Evolutionary conservation across 768 basidiomycete genomes (phyloP).

Genomic region (Tubosaeta sp.): DNA sequence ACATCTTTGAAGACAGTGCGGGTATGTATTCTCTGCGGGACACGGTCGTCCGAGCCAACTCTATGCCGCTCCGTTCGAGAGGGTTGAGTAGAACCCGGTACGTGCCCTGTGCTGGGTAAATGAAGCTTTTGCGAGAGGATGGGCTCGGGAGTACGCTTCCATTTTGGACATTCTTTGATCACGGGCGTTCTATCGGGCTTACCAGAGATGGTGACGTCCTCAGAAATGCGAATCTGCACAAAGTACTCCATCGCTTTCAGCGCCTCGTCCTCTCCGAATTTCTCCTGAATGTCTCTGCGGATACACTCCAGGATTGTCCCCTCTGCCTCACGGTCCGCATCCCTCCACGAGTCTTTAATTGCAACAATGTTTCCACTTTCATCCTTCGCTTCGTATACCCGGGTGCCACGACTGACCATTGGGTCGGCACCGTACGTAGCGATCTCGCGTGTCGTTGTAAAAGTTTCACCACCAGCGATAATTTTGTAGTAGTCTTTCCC

Average conservation of each 20-base stretch:
- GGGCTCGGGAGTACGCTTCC: neutral
- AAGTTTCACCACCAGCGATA: neutral
- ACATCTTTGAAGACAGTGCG: neutral
- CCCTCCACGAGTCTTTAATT: constrained; percentile 12
- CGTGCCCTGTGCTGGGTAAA: neutral
- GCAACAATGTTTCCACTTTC: neutral
- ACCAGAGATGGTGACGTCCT: neutral
- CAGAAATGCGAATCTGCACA: neutral
- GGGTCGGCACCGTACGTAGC: neutral
- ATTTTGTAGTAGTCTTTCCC: neutral
- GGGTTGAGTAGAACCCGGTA: neutral
- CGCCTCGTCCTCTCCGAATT: neutral
- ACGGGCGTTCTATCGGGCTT: neutral
- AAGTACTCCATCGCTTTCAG: neutral
- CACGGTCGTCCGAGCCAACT: neutral
- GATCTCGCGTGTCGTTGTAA: neutral
- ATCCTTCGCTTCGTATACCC: constrained; percentile 5
- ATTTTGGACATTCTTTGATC: neutral
- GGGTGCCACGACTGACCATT: neutral
- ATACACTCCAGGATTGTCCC: neutral
- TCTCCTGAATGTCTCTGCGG: neutral
- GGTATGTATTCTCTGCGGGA: neutral
- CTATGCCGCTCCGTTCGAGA: neutral
- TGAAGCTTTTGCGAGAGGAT: neutral
- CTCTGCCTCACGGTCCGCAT: neutral